Conservation (phyloP, 2,329 filamentous ascomycete species). For the Calycina marina region DNA sequence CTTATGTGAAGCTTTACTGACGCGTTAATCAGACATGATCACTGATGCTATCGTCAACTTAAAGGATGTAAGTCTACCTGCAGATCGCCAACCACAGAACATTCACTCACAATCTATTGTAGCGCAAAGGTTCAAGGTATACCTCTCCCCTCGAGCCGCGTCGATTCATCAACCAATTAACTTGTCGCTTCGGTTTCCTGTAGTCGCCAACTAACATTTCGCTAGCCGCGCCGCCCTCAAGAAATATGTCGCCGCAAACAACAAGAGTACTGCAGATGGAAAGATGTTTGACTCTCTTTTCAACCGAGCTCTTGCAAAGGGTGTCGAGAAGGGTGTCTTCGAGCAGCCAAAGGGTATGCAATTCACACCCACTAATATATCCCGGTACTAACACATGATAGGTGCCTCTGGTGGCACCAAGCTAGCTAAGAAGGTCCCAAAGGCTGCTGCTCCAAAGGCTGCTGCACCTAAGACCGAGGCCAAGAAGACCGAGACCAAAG, state of each 20-base stretch:
- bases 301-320: slow-evolving; percentile 53
- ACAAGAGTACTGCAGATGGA: slow-evolving; percentile 43
- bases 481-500: slow-evolving; percentile 23
- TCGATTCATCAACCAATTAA: too few species aligned
- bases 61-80: slow-evolving; percentile 19
- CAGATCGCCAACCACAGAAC: background rate
- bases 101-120: slow-evolving; percentile 7
- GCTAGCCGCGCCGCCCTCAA: slow-evolving; percentile 52
- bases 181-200: too few species aligned
- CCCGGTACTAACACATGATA: slow-evolving; percentile 24
- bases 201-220: slow-evolving; percentile 9
- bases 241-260: slow-evolving; percentile 62
- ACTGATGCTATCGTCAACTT: slow-evolving; percentile 21
- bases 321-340: slow-evolving; percentile 56
- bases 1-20: slow-evolving; percentile 9
- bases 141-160: slow-evolving; percentile 1
- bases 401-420: slow-evolving; percentile 58
- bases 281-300: slow-evolving; percentile 50
- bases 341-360: slow-evolving; percentile 56
- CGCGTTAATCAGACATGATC: slow-evolving; percentile 20
- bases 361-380: slow-evolving; percentile 1
- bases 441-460: slow-evolving; percentile 28
- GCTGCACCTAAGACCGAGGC: slow-evolving; percentile 22
- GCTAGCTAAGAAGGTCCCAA: slow-evolving; percentile 46
- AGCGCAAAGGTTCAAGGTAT: slow-evolving; percentile 23